Base-by-base conservation (phyloP, 2,329 filamentous ascomycete genomes). In the Ilyonectria sp. region DNA sequence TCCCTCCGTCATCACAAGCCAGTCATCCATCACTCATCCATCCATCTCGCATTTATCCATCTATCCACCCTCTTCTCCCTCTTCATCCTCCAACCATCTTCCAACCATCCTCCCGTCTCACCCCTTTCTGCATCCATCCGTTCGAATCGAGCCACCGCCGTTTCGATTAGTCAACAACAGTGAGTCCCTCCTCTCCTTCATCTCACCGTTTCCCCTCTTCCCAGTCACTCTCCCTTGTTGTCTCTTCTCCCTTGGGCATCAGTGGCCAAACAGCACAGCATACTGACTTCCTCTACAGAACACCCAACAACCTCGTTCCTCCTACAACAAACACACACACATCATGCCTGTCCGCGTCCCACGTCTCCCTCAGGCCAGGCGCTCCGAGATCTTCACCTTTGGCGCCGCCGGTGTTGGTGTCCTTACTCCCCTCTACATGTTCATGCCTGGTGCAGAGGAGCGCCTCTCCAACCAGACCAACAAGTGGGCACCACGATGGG, bases 401-500 rank as follows among this genome's bases (percentile, higher is more conserved):
- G 85, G 86, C 63, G 81, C 86, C 44, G 87, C 87, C 26, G 86
- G 87, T 67, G 81, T 88, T 66, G 83, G 80, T 53, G 86, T 83
- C 71, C 83, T 90, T 62, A 84, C 87, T 1, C 88, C 88, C 31
- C 83, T 90, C 74, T 89, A 88, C 80, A 82, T 89, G 74, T 82
- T 89, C 74, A 82, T 88, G 64, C 88, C 87, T 29, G 86, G 87
- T 40, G 86, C 86, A 65, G 85, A 88, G 70, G 86, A 89, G 77
- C 83, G 84, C 49, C 76, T 90, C 40, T 84, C 86, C 60, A 79
- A 79, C 26, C 86, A 89, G 77, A 90, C 88, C 4, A 81, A 82
- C 65, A 85, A 86, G 73, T 90, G 88, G 88, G 88, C 87, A 4
- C 87, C 87, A 19, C 84, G 86, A 63, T 90, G 88, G 88, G 87